Conservation (phyloP, 768 basidiomycete species). For the Lactarius vividus region DNA sequence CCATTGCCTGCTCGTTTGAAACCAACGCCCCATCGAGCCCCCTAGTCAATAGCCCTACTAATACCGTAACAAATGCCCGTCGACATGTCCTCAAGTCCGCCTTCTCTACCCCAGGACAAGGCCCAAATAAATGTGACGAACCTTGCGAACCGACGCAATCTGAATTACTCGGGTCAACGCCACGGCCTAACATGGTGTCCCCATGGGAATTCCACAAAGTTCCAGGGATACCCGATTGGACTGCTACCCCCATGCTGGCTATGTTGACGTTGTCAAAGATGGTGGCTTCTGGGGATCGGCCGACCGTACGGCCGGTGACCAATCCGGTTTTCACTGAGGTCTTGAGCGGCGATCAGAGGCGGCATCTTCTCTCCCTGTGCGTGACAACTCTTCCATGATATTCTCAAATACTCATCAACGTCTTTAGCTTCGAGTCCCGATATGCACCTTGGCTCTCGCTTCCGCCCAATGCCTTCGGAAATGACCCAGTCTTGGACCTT, state of each 20-base stretch:
- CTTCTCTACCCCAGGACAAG: neutral
- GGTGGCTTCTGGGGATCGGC: slow-evolving; percentile 29
- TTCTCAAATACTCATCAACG: neutral
- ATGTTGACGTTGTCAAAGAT: slow-evolving; percentile 42
- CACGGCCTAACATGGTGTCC: slow-evolving; percentile 23
- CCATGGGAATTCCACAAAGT: slow-evolving; percentile 42
- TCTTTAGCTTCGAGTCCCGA: slow-evolving; percentile 41
- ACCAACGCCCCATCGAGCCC: slow-evolving; percentile 32
- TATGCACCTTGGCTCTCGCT: slow-evolving; percentile 47
- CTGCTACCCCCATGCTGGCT: slow-evolving; percentile 45
- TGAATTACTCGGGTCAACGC: neutral
- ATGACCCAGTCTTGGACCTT: slow-evolving; percentile 40
- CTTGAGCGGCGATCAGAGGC: slow-evolving; percentile 20
- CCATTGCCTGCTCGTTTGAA: slow-evolving; percentile 47
- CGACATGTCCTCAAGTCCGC: neutral
- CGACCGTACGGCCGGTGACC: slow-evolving; percentile 30
- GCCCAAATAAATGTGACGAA: slow-evolving; percentile 9
- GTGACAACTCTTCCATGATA: neutral
- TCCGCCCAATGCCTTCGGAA: slow-evolving; percentile 34
- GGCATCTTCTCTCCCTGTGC: slow-evolving; percentile 20
- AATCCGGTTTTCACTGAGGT: slow-evolving; percentile 17
- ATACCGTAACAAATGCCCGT: neutral
- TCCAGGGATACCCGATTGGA: slow-evolving; percentile 44
- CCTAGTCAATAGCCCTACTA: slow-evolving; percentile 28
- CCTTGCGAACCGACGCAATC: slow-evolving; percentile 23